A percentile compares a stretch with the other conserved stretches of the same genome.
These are phyloP conservation scores for Trichoderma cornu-damae DNA, from an alignment of 2,329 filamentous ascomycete species.

Conservation along the genomic window DNA sequence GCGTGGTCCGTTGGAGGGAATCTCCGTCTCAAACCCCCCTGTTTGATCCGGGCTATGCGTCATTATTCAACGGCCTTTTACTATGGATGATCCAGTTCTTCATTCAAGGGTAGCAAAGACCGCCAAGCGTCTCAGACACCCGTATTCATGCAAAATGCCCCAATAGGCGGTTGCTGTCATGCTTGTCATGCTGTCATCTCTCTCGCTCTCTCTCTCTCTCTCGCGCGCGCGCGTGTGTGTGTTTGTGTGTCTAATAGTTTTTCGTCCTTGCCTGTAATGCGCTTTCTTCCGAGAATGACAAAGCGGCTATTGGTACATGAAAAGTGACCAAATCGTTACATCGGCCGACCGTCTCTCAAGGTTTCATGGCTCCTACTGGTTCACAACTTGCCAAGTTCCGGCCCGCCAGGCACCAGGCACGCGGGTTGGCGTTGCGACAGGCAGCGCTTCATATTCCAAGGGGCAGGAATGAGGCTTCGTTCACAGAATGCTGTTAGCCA, in stretches of 20 bases:
- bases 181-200: neutral
- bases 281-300: neutral
- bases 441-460: neutral
- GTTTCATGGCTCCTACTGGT: neutral
- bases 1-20: neutral
- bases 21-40: neutral
- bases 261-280: neutral
- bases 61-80: neutral
- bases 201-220: too few relatives aligned
- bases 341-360: neutral
- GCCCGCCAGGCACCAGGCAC: neutral
- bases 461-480: neutral
- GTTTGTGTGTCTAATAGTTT: neutral
- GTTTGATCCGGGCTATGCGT: neutral
- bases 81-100: neutral
- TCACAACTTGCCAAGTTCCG: neutral
- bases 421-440: neutral
- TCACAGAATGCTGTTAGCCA: neutral
- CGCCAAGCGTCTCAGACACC: constrained; percentile 1
- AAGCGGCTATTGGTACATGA: neutral
- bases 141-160: neutral
- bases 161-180: neutral
- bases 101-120: constrained; percentile 2
- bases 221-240: too few relatives aligned
- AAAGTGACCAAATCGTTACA: neutral